These are phyloP conservation scores for Orobanche coerulescens DNA, from an alignment of 257 asterid species.

Conservation along the genomic window DNA sequence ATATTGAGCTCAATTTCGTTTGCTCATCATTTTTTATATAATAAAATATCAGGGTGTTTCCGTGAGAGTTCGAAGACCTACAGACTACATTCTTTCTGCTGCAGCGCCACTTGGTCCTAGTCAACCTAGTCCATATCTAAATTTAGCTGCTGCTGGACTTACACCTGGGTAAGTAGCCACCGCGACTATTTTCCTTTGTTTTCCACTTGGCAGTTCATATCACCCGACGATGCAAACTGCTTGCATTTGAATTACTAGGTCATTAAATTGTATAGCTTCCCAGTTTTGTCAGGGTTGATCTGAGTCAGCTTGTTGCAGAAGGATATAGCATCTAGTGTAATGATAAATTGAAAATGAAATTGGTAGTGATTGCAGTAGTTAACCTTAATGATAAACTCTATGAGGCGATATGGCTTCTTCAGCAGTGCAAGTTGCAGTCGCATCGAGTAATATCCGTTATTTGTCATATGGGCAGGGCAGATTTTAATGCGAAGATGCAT, in stretches of 20 bases:
- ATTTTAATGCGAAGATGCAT: neutral
- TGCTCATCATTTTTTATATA: neutral
- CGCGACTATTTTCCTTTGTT: neutral
- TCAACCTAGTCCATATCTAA: slow-evolving; percentile 51
- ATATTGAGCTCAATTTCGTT: slow-evolving; percentile 13
- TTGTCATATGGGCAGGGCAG: neutral
- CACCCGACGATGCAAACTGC: neutral
- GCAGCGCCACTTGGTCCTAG: slow-evolving; percentile 62
- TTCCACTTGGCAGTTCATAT: neutral
- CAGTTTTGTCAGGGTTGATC: slow-evolving; percentile 7
- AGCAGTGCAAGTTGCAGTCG: neutral
- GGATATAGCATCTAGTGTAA: neutral
- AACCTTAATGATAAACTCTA: neutral
- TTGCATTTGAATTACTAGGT: slow-evolving; percentile 3
- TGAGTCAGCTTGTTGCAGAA: neutral
- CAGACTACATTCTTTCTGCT: slow-evolving; percentile 47
- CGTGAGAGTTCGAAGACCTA: slow-evolving; percentile 51
- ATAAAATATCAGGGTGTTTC: slow-evolving; percentile 37
- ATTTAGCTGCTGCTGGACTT: slow-evolving; percentile 54
- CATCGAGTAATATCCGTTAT: neutral
- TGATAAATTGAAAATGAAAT: neutral
- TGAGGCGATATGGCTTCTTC: neutral
- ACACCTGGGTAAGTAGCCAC: slow-evolving; percentile 40
- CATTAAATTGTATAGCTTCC: neutral
- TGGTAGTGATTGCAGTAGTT: neutral